A percentile compares a stretch with the other conserved stretches of the same genome.
These are phyloP conservation scores for Fraxinus velutina DNA, from an alignment of 305 asterid species.

Conservation along the genomic window DNA sequence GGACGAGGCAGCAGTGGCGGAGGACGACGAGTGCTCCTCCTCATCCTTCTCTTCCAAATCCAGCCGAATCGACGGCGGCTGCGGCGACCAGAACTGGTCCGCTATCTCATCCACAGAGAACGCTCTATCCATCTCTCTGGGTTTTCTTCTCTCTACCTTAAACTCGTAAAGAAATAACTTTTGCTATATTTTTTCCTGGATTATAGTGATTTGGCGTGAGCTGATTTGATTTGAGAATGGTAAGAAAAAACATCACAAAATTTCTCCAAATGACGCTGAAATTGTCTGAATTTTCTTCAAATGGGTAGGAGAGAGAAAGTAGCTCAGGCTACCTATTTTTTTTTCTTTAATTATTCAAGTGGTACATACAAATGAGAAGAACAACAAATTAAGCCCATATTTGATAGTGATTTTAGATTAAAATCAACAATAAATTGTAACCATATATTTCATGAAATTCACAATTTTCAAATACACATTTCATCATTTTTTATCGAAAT, in stretches of 20 bases:
- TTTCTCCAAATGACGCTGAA: not conserved
- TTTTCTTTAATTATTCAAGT: not conserved
- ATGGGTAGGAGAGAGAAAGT: not conserved
- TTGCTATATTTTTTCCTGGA: not conserved
- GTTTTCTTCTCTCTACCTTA: slow-evolving; percentile 16
- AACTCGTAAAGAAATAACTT: not conserved
- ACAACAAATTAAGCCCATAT: not conserved
- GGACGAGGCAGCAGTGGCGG: slow-evolving; percentile 28
- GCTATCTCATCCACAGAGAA: slow-evolving; percentile 57
- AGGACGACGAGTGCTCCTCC: slow-evolving; percentile 36
- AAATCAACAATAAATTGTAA: too few relatives aligned
- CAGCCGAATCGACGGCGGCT: slow-evolving; percentile 38
- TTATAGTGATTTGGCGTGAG: not conserved
- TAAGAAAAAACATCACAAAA: not conserved
- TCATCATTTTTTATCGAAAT: too few relatives aligned
- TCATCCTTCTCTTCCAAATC: slow-evolving; percentile 22
- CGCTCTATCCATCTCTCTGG: slow-evolving; percentile 47
- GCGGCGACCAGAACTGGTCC: slow-evolving; percentile 57
- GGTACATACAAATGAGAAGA: not conserved
- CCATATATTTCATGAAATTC: too few relatives aligned
- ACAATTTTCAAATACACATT: too few relatives aligned
- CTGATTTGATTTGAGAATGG: not conserved
- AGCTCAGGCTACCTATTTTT: not conserved
- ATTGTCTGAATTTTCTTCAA: not conserved
- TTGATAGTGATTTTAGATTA: too few relatives aligned